A percentile compares a stretch with the other conserved stretches of the same genome.
Evolutionary conservation across 345 rosid genomes (phyloP).

Genomic region (Eucalyptus tenuipes): DNA sequence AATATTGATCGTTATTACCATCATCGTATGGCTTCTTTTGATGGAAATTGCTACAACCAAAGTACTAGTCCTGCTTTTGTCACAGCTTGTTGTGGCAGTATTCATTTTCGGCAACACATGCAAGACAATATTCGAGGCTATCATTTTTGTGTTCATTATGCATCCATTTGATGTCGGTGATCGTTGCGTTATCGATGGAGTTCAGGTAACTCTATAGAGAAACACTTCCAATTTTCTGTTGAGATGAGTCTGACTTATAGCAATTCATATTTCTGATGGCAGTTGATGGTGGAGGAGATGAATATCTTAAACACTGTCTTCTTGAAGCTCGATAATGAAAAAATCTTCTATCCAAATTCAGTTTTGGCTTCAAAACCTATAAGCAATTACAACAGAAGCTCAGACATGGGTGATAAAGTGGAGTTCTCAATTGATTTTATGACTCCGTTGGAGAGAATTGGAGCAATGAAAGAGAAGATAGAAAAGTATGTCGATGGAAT

Average conservation of each 20-base stretch:
- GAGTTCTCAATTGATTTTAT: conserved; percentile 63
- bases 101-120: conserved; percentile 75
- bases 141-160: conserved; percentile 81
- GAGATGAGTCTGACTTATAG: background rate
- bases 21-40: conserved; percentile 39
- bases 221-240: background rate
- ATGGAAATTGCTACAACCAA: conserved; percentile 57
- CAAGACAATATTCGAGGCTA: conserved; percentile 68
- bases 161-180: conserved; percentile 97
- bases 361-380: conserved; percentile 63
- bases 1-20: too few relatives aligned
- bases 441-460: conserved; percentile 54
- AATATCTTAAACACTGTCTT: conserved; percentile 70
- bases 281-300: conserved; percentile 83
- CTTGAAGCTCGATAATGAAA: conserved; percentile 66
- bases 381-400: conserved; percentile 73
- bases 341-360: conserved; percentile 75
- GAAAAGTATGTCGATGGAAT: conserved; percentile 17
- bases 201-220: conserved; percentile 23
- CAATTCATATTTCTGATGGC: background rate
- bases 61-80: conserved; percentile 40
- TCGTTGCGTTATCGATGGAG: conserved; percentile 73
- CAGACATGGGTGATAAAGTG: conserved; percentile 70
- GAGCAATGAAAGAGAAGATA: conserved; percentile 39
- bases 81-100: conserved; percentile 60